Evolutionary conservation across 805 yeast genomes (phyloP).

Genomic region (Teunomyces pallodes): DNA sequence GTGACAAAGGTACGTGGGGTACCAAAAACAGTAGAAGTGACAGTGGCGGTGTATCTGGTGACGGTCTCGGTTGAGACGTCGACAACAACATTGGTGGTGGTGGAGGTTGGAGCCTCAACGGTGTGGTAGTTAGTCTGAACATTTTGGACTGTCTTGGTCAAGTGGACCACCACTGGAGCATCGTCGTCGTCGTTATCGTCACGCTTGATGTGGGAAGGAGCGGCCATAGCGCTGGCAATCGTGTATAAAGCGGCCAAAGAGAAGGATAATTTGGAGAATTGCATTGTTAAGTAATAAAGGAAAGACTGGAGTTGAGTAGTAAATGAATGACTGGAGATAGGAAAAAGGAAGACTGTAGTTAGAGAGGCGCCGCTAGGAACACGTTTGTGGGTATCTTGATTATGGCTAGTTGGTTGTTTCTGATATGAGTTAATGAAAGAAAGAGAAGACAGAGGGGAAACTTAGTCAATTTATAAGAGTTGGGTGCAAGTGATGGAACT

Average conservation of each 20-base stretch:
- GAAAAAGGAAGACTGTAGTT: slow-evolving; percentile 16
- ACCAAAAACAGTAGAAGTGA: slow-evolving; percentile 42
- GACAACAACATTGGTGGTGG: slow-evolving; percentile 26
- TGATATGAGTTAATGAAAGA: neutral
- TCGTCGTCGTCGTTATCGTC: slow-evolving; percentile 20
- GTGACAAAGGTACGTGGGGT: slow-evolving; percentile 35
- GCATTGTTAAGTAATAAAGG: slow-evolving; percentile 18
- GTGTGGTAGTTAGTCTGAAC: slow-evolving; percentile 31
- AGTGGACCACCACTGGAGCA: slow-evolving; percentile 28
- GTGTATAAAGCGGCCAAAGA: slow-evolving; percentile 19
- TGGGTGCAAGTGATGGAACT: neutral
- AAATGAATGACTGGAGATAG: slow-evolving; percentile 20
- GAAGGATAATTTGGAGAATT: slow-evolving; percentile 22
- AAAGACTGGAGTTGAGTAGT: slow-evolving; percentile 5
- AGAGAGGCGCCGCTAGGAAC: slow-evolving; percentile 5
- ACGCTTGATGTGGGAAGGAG: slow-evolving; percentile 14
- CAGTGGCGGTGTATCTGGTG: slow-evolving; percentile 43
- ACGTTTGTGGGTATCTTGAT: neutral
- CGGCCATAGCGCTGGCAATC: slow-evolving; percentile 18
- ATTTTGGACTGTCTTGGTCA: slow-evolving; percentile 35
- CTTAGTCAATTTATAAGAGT: neutral
- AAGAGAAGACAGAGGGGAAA: neutral
- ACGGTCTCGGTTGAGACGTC: slow-evolving; percentile 35
- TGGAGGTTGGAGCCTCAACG: slow-evolving; percentile 28
- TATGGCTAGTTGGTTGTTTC: neutral